A percentile compares a stretch with the other conserved stretches of the same genome.
Conservation (phyloP, 2,329 filamentous ascomycete genomes). For the Aspergillus intermedius region DNA sequence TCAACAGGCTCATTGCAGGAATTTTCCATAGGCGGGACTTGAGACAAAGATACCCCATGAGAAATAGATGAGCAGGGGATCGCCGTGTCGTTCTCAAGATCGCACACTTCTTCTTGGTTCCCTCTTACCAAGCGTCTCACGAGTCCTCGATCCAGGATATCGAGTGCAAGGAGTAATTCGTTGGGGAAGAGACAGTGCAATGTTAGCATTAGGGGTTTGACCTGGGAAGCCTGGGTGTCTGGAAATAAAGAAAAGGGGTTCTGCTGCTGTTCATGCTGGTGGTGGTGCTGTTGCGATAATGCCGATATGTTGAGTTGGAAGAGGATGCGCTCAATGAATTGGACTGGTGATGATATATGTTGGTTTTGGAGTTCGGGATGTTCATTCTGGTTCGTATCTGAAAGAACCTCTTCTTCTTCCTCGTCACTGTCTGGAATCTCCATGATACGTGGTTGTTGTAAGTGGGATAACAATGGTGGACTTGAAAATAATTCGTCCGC, state of each 20-base stretch:
- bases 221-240: constrained; percentile 13
- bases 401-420: background rate
- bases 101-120: background rate
- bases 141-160: constrained; percentile 73
- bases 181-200: constrained; percentile 80
- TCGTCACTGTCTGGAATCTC: background rate
- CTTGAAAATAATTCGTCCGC: background rate
- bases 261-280: background rate
- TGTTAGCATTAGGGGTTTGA: constrained; percentile 61
- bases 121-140: constrained; percentile 50
- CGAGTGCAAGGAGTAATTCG: constrained; percentile 74
- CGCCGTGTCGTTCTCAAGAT: background rate
- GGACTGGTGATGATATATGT: background rate
- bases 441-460: background rate
- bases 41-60: too few species aligned
- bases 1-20: constrained; percentile 4
- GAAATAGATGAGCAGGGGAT: background rate
- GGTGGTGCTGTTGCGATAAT: background rate
- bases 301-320: constrained; percentile 4
- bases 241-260: constrained; percentile 20
- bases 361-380: background rate
- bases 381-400: background rate
- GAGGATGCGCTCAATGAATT: constrained; percentile 4
- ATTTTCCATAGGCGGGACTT: background rate
- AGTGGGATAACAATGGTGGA: background rate